phyloP scores from a whole-genome alignment of 768 basidiomycete species.

The Amanita pseudoporphyria region DNA sequence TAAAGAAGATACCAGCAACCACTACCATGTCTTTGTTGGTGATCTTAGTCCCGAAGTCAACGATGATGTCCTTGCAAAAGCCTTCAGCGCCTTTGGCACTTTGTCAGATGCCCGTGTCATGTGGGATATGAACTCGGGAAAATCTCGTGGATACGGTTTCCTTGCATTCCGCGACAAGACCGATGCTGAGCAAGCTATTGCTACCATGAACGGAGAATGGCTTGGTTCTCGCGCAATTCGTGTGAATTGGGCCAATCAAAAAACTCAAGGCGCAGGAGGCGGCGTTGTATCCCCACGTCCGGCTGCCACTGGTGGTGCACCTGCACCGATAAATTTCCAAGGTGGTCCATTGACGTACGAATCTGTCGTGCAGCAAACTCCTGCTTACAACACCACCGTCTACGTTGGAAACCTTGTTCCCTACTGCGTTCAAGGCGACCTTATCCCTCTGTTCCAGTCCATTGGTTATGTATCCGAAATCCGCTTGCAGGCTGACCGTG shows the following conservation, averaged over 20 bases:
- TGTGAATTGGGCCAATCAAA: constrained; percentile 99
- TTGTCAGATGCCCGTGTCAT: constrained; percentile 97
- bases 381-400: constrained; percentile 90
- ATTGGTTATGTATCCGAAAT: constrained; percentile 99
- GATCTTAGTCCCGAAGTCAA: constrained; percentile 99
- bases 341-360: constrained; percentile 89
- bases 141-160: constrained; percentile 97
- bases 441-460: constrained; percentile 96
- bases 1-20: constrained; percentile 97
- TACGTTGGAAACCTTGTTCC: constrained; percentile 99
- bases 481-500: constrained; percentile 98
- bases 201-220: constrained; percentile 99
- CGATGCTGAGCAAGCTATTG: constrained; percentile 98
- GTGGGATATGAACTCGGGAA: constrained; percentile 99
- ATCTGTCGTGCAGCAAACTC: constrained; percentile 87
- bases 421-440: constrained; percentile 93
- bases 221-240: constrained; percentile 96
- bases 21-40: constrained; percentile 99
- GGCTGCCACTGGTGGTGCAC: constrained; percentile 48
- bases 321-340: constrained; percentile 87
- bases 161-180: constrained; percentile 98
- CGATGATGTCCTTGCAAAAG: constrained; percentile 93
- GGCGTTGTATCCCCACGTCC: constrained; percentile 30
- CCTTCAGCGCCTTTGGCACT: constrained; percentile 94
- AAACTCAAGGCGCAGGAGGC: constrained; percentile 64